phyloP scores from a whole-genome alignment of 179 eudicot species.

The Nepenthes alata region DNA sequence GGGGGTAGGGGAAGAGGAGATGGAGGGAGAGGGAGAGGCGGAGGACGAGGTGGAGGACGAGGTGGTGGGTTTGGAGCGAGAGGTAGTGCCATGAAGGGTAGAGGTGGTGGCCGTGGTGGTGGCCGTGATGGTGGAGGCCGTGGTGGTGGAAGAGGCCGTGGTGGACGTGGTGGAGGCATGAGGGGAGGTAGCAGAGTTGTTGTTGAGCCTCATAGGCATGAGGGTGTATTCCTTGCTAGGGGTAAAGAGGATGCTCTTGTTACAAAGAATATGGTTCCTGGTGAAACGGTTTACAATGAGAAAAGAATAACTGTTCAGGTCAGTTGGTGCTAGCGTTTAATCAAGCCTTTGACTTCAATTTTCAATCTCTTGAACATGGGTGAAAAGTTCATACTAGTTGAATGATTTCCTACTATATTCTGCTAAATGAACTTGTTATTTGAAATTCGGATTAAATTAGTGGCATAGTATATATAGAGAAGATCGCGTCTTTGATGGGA shows the following conservation, averaged over 20 bases:
- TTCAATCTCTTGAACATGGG: too few relatives aligned
- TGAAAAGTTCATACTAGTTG: too few relatives aligned
- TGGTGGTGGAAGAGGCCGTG: conserved; percentile 31
- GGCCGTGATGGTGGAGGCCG: conserved; percentile 24
- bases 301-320: conserved; percentile 80
- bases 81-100: conserved; percentile 23
- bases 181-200: conserved; percentile 73
- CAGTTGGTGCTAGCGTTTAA: too few relatives aligned
- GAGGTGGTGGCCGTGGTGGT: conserved; percentile 21
- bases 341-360: too few relatives aligned
- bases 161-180: conserved; percentile 54
- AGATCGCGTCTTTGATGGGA: too few relatives aligned
- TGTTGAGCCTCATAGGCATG: conserved; percentile 76
- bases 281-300: conserved; percentile 82
- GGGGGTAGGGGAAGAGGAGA: conserved; percentile 8
- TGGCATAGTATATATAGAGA: too few relatives aligned
- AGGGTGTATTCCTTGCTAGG: conserved; percentile 80
- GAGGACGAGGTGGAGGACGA: conserved; percentile 14
- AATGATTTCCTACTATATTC: too few relatives aligned
- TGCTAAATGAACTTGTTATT: too few relatives aligned
- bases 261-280: conserved; percentile 77
- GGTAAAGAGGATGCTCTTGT: conserved; percentile 87
- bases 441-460: too few relatives aligned
- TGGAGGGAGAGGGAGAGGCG: conserved; percentile 10
- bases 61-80: conserved; percentile 26